phyloP scores from a whole-genome alignment of 352 stramenopile species.

The Globisporangium acanthophoron region DNA sequence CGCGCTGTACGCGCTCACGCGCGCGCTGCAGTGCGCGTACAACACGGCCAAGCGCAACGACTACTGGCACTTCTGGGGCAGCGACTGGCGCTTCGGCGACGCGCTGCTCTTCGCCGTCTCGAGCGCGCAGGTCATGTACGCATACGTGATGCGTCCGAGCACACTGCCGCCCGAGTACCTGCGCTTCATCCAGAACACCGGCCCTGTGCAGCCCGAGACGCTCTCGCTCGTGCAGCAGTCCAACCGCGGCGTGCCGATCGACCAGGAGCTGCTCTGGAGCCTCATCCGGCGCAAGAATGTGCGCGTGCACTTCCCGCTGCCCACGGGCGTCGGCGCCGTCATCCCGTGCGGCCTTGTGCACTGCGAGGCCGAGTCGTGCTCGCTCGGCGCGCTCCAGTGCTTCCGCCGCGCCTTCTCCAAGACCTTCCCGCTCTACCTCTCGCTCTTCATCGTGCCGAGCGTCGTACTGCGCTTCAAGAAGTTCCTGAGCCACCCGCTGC shows the following conservation, averaged over 20 bases:
- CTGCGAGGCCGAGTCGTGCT: constrained; percentile 40
- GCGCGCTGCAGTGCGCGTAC: constrained; percentile 79
- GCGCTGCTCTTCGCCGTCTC: constrained; percentile 73
- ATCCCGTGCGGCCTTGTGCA: constrained; percentile 67
- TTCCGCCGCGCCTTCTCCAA: constrained; percentile 58
- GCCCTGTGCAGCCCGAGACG: constrained; percentile 56
- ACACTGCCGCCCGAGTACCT: constrained; percentile 77
- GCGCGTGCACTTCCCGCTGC: constrained; percentile 24
- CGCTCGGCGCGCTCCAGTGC: constrained; percentile 34
- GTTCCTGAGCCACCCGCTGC: constrained; percentile 55
- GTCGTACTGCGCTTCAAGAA: constrained; percentile 81
- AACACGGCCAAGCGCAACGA: constrained; percentile 76
- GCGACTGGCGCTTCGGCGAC: constrained; percentile 77
- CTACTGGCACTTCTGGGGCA: constrained; percentile 87
- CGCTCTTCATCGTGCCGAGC: constrained; percentile 77
- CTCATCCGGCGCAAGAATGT: constrained; percentile 42
- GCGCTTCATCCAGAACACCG: constrained; percentile 75
- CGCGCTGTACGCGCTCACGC: constrained; percentile 77
- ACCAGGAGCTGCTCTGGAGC: constrained; percentile 27
- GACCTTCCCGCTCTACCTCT: constrained; percentile 79
- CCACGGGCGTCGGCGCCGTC: constrained; percentile 15
- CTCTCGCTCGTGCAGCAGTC: constrained; percentile 57
- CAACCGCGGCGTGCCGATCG: constrained; percentile 45
- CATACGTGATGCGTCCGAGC: constrained; percentile 70
- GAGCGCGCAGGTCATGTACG: constrained; percentile 83